Evolutionary conservation across 768 basidiomycete species (phyloP), one percentile per base, ranked within the genome.

Genomic region (Amanita pseudoporphyria): DNA sequence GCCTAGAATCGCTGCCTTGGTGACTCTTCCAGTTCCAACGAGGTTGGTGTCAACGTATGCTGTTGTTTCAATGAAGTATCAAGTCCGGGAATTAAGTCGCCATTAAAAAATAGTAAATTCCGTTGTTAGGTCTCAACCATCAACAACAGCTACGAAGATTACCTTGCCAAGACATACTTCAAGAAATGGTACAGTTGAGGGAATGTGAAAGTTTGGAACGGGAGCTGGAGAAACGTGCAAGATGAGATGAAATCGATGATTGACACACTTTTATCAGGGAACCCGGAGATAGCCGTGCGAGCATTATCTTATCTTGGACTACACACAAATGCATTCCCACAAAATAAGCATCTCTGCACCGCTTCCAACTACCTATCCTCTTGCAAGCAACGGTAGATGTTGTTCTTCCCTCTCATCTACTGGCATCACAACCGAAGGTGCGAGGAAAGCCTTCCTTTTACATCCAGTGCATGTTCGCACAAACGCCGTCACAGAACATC

Each of bases 31-130:
- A 53, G 69, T 81, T 31, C 79, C 86, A 57, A 94, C 64, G 50
- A 94, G 79, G 64, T 88, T 81, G 60, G 69, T 71, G 64, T 93
- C 87, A 65, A 92, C 85, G 69, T 90, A 89, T 53, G 74, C 90
- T 93, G 58, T 32, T 28, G 26, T 28, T 24, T 7, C 43, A 31
- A 33, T 12, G 10, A 22, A 24, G 24, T 41, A n/a, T 22, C 19
- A 41, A 6, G 21, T 12, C 9, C 19, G 18, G n/a, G 18, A 9
- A 39, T 21, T 18, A 9, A 12, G 33, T 35, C 16, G 33, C 33
- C 2, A 39, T 9, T 19, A 5, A 39, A 9, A 39, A 19, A 39
- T 39, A 28, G 13, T 12, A 10, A 7, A 35, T 26, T 10, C 31
- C 41, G 26, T 14, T 41, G 28, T 28, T 14, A 42, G 16, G 9